Conservation (phyloP, 495 filamentous ascomycete species). For the Jackrogersella multiformis region DNA sequence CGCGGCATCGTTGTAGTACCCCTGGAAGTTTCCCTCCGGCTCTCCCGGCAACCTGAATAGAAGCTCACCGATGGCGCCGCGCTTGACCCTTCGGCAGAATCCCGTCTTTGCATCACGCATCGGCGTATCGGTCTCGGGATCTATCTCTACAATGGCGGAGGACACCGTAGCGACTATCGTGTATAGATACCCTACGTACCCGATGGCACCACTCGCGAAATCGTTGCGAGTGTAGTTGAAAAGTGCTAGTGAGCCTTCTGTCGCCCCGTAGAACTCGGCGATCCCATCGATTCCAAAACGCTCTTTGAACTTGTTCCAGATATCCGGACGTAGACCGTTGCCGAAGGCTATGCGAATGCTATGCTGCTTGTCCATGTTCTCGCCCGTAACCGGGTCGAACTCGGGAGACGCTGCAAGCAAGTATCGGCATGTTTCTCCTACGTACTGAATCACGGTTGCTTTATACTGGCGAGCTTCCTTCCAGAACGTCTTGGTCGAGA, state of each 20-base stretch:
- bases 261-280: slow-evolving; percentile 90
- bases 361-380: slow-evolving; percentile 80
- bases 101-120: slow-evolving; percentile 76
- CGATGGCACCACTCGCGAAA: slow-evolving; percentile 82
- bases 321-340: slow-evolving; percentile 91
- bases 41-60: slow-evolving; percentile 78
- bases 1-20: slow-evolving; percentile 81
- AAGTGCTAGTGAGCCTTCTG: slow-evolving; percentile 75
- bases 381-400: slow-evolving; percentile 69
- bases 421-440: slow-evolving; percentile 94
- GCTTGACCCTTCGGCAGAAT: slow-evolving; percentile 68
- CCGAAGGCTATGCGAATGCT: slow-evolving; percentile 84
- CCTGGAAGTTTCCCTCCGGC: slow-evolving; percentile 75
- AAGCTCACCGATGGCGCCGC: slow-evolving; percentile 80
- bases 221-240: slow-evolving; percentile 83
- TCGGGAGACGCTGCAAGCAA: slow-evolving; percentile 76
- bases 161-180: slow-evolving; percentile 60
- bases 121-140: slow-evolving; percentile 75
- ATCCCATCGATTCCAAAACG: slow-evolving; percentile 85
- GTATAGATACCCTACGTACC: slow-evolving; percentile 73
- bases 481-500: slow-evolving; percentile 86
- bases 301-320: slow-evolving; percentile 88
- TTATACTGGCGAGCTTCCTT: slow-evolving; percentile 74
- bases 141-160: slow-evolving; percentile 73
- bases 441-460: slow-evolving; percentile 90